These are phyloP conservation scores for Ganoderma lingzhi DNA, from an alignment of 1,284 basidiomycete genomes.

Conservation along the genomic window DNA sequence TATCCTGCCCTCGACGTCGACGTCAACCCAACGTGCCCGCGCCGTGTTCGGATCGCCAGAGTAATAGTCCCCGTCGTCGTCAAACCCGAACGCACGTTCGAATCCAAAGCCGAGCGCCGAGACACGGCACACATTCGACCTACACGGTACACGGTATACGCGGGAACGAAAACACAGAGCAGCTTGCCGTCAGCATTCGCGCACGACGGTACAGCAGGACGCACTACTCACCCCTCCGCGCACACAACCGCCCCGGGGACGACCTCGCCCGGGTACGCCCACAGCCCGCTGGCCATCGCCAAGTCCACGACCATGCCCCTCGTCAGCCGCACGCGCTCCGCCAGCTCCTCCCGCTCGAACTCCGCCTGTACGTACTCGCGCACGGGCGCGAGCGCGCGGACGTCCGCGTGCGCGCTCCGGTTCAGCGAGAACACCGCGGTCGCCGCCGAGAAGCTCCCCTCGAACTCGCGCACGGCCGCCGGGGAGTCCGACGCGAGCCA, in stretches of 20 bases:
- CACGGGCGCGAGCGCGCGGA: slow-evolving; percentile 59
- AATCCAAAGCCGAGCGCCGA: slow-evolving; percentile 69
- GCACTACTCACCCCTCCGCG: slow-evolving; percentile 57
- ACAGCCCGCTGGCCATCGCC: slow-evolving; percentile 66
- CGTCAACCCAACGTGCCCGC: slow-evolving; percentile 64
- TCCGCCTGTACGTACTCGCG: slow-evolving; percentile 61
- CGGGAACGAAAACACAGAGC: neutral
- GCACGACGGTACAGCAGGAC: too few species aligned
- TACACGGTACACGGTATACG: slow-evolving; percentile 35
- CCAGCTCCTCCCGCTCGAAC: slow-evolving; percentile 52
- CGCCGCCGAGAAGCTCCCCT: slow-evolving; percentile 46
- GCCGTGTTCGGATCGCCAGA: slow-evolving; percentile 54
- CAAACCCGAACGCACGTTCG: slow-evolving; percentile 65
- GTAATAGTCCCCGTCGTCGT: slow-evolving; percentile 47
- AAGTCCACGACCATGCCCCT: slow-evolving; percentile 73
- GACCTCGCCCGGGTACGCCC: slow-evolving; percentile 56
- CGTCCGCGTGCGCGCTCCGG: slow-evolving; percentile 48
- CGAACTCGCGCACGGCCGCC: slow-evolving; percentile 51
- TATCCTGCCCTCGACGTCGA: slow-evolving; percentile 61
- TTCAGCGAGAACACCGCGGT: slow-evolving; percentile 54
- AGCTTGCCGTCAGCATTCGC: slow-evolving; percentile 7
- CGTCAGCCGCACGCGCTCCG: slow-evolving; percentile 56
- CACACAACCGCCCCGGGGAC: slow-evolving; percentile 63
- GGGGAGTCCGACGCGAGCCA: slow-evolving; percentile 72
- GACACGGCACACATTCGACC: slow-evolving; percentile 68